Conservation (phyloP, 176 grass and related monocot genomes). For the Hyparrhenia diplandra region DNA sequence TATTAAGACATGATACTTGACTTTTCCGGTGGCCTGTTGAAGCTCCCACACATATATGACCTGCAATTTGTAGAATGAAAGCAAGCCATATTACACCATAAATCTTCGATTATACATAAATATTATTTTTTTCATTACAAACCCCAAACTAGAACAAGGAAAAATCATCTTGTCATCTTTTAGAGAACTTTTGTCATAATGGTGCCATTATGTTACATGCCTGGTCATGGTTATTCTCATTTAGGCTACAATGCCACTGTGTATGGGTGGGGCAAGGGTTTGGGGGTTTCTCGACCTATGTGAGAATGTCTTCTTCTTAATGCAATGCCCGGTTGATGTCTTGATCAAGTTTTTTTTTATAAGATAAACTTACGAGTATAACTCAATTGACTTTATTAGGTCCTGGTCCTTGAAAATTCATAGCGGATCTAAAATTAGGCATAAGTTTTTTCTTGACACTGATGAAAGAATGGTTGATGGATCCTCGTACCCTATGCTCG, state of each 20-base stretch:
- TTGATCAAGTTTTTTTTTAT: too few relatives aligned
- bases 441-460: not conserved
- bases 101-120: not conserved
- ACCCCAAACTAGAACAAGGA: not conserved
- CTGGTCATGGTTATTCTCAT: not conserved
- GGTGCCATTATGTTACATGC: too few relatives aligned
- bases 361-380: not conserved
- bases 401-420: not conserved
- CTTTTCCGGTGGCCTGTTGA: not conserved
- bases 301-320: too few relatives aligned
- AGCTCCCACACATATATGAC: not conserved
- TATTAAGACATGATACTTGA: not conserved
- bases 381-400: not conserved
- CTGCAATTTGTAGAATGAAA: slow-evolving; percentile 11
- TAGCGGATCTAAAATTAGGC: not conserved
- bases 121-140: not conserved
- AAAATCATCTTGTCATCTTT: not conserved
- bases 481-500: not conserved
- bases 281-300: too few relatives aligned
- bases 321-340: too few relatives aligned
- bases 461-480: not conserved
- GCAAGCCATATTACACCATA: not conserved
- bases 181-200: not conserved
- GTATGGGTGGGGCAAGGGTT: too few relatives aligned
- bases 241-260: too few relatives aligned